Base-by-base conservation (phyloP, 257 asterid genomes). In the Cordia subcordata region DNA sequence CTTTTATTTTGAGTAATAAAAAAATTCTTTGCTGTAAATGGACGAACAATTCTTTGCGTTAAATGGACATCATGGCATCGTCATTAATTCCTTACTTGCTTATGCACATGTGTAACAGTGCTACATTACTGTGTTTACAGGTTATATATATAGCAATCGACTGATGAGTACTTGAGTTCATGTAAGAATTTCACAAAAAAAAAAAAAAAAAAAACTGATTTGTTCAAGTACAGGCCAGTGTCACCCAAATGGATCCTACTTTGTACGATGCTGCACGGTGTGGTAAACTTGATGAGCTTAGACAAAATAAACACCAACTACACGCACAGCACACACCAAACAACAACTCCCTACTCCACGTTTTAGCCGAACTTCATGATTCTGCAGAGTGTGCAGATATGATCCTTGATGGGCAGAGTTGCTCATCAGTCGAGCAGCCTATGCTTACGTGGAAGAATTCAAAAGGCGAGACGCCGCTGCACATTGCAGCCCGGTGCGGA, bases 311-410 rank as follows among this genome's bases (percentile, higher is more conserved):
- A 3, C 17, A 22, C 5, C 22, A 65, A 10, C 37, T 17, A 1
- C 10, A 35, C 49, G 8, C 4, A 11, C 49, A 64, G 12, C 1
- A 9, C 10, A 65, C 70, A 21, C 23, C 54, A 13, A 15, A 18
- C 1, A 44, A 44, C 2, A 64, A 64, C 69, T 54, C 62, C 23
- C 4, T 55, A 11, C 69, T 64, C 11, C 69, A 55, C 16, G 51
- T 64, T 15, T 27, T 56, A 19, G 62, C 54, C 1, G 58, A 61
- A 22, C 33, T 44, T 20, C 19, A 46, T 14, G 58, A 61, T 23
- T 21, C 14, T 22, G 64, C 57, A 0, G 61, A n/a, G 40, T 14
- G 13, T 4, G 10, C 12, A n/a, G 21, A 13, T 13, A n/a, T n/a
- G 14, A 47, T 53, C 17, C 18, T 56, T 19, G 58, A 53, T 20